A percentile compares a stretch with the other conserved stretches of the same genome.
Conservation (phyloP, 1,284 basidiomycete genomes). For the Golubevia pallescens region DNA sequence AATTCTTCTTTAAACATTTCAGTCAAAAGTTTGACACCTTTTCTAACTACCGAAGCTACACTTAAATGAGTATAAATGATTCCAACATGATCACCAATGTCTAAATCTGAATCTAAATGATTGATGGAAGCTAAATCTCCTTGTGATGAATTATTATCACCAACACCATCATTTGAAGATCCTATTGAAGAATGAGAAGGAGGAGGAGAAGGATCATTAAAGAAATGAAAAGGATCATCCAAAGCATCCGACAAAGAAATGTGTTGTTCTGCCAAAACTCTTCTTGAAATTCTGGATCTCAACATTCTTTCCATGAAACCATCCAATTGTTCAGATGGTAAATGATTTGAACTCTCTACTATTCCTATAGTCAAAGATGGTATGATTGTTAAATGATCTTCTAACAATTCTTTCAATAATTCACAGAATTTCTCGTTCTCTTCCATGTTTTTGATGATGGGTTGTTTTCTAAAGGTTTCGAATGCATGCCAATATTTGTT, state of each 20-base stretch:
- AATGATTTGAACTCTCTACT: constrained; percentile 72
- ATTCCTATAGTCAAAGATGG: constrained; percentile 57
- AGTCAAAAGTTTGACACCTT: constrained; percentile 75
- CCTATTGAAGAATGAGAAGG: not conserved
- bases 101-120: not conserved
- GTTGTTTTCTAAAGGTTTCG: constrained; percentile 77
- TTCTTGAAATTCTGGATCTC: constrained; percentile 83
- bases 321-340: constrained; percentile 79
- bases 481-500: constrained; percentile 68
- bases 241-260: constrained; percentile 77
- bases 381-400: constrained; percentile 74
- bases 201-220: constrained; percentile 23
- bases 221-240: constrained; percentile 63
- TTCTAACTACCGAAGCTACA: constrained; percentile 67
- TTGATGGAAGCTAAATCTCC: constrained; percentile 2
- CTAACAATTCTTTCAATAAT: constrained; percentile 73
- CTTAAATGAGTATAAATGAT: constrained; percentile 81
- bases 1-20: constrained; percentile 71
- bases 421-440: constrained; percentile 82
- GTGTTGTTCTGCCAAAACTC: constrained; percentile 87
- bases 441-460: constrained; percentile 74
- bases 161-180: constrained; percentile 9
- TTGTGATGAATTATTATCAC: constrained; percentile 4
- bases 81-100: constrained; percentile 72
- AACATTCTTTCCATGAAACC: constrained; percentile 90